phyloP scores from a whole-genome alignment of 1,284 basidiomycete species.

The Xerocomus amazonicus region DNA sequence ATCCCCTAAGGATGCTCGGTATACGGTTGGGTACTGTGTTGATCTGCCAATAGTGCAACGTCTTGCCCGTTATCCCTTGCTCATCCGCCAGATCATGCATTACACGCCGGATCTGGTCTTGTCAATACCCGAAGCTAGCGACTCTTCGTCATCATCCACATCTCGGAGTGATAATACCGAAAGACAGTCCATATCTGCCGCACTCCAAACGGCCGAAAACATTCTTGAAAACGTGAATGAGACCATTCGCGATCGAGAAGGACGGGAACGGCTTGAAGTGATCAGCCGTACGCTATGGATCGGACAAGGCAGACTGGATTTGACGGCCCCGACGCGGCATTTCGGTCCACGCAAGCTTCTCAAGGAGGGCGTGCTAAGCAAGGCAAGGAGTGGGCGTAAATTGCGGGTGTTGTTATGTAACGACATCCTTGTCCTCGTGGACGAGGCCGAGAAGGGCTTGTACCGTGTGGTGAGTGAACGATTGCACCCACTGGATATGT shows the following conservation, averaged over 20 bases:
- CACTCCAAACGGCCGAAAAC: slow-evolving; percentile 65
- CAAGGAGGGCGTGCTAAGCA: slow-evolving; percentile 75
- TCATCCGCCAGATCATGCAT: slow-evolving; percentile 81
- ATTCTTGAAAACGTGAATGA: slow-evolving; percentile 86
- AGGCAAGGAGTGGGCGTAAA: slow-evolving; percentile 82
- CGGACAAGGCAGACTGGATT: slow-evolving; percentile 81
- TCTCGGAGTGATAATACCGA: slow-evolving; percentile 32
- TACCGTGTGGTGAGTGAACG: slow-evolving; percentile 72
- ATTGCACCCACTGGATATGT: not conserved
- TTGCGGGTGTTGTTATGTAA: slow-evolving; percentile 76
- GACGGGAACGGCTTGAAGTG: slow-evolving; percentile 62
- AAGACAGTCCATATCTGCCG: slow-evolving; percentile 53
- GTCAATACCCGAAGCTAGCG: not conserved
- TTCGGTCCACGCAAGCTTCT: slow-evolving; percentile 75
- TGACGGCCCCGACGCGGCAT: slow-evolving; percentile 83
- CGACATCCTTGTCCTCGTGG: slow-evolving; percentile 77
- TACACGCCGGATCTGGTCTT: slow-evolving; percentile 55
- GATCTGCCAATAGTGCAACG: slow-evolving; percentile 73
- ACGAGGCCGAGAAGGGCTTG: slow-evolving; percentile 60
- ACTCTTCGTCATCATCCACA: not conserved
- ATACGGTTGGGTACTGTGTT: not conserved
- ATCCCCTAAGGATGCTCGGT: not conserved
- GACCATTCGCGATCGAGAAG: slow-evolving; percentile 82
- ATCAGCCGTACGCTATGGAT: slow-evolving; percentile 84
- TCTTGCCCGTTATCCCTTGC: slow-evolving; percentile 86